Conservation (phyloP, 2,329 filamentous ascomycete species). For the Colletotrichum horii region DNA sequence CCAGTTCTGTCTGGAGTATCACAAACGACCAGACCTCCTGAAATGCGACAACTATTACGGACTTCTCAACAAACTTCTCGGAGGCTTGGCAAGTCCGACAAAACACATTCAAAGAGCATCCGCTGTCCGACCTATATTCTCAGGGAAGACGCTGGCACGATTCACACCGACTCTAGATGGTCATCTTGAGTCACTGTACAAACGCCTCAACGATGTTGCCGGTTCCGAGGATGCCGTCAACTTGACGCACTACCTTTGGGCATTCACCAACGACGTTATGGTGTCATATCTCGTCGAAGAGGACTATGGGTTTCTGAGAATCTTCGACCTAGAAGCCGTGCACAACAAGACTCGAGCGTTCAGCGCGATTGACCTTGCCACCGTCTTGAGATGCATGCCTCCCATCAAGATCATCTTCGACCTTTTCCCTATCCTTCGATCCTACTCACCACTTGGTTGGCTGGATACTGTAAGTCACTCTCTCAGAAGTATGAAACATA, state of each 20-base stretch:
- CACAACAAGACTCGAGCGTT: constrained; percentile 22
- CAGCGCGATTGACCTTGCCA: constrained; percentile 23
- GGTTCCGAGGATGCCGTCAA: neutral
- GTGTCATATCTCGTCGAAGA: constrained; percentile 20
- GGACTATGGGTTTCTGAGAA: constrained; percentile 14
- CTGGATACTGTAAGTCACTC: constrained; percentile 13
- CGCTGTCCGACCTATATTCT: constrained; percentile 19
- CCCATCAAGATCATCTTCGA: constrained; percentile 17
- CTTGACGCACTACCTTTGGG: constrained; percentile 16
- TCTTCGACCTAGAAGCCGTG: neutral
- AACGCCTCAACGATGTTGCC: neutral
- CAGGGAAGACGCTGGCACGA: constrained; percentile 9
- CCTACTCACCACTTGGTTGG: constrained; percentile 22
- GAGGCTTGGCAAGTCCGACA: constrained; percentile 7
- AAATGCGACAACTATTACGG: constrained; percentile 25
- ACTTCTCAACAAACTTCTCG: constrained; percentile 16
- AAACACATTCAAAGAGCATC: constrained; percentile 16
- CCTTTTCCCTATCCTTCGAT: neutral
- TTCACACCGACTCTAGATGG: neutral
- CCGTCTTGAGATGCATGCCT: constrained; percentile 19
- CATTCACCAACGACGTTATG: constrained; percentile 24
- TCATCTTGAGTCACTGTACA: neutral
- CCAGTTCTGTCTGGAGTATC: constrained; percentile 17
- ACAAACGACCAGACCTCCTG: constrained; percentile 16
- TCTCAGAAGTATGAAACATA: neutral